Conservation (phyloP, 495 filamentous ascomycete species). For the Pseudoneurospora amorphoporcata region DNA sequence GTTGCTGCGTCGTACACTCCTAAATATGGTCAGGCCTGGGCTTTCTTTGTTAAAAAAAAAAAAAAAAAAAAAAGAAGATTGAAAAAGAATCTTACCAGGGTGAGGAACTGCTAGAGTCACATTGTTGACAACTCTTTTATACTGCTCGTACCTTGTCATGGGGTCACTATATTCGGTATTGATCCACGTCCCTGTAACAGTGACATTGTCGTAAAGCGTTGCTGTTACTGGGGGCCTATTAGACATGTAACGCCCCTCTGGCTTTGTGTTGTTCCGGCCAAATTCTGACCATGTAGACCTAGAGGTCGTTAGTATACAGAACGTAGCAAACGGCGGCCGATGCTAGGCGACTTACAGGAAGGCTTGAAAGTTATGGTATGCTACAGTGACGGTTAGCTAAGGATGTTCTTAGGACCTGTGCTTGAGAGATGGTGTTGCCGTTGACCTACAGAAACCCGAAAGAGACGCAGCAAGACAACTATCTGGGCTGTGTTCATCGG, state of each 20-base stretch:
- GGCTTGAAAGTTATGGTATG: conserved; percentile 26
- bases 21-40: neutral
- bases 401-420: neutral
- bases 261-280: conserved; percentile 21
- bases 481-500: conserved; percentile 28
- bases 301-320: neutral
- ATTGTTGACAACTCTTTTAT: conserved; percentile 53
- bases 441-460: conserved; percentile 38
- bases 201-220: conserved; percentile 56
- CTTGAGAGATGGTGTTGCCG: neutral
- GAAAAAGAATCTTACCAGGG: conserved; percentile 13
- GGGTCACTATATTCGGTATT: conserved; percentile 36
- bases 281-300: conserved; percentile 36
- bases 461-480: conserved; percentile 59
- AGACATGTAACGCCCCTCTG: conserved; percentile 24
- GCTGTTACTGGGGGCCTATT: conserved; percentile 43
- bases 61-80: no score
- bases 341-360: conserved; percentile 16
- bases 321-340: neutral
- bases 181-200: conserved; percentile 52
- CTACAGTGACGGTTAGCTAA: neutral
- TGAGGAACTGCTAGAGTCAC: conserved; percentile 68
- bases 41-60: no score
- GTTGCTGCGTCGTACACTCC: conserved; percentile 52
- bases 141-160: conserved; percentile 30